phyloP scores from a whole-genome alignment of 179 eudicot genomes.

The Beta lomatogona region DNA sequence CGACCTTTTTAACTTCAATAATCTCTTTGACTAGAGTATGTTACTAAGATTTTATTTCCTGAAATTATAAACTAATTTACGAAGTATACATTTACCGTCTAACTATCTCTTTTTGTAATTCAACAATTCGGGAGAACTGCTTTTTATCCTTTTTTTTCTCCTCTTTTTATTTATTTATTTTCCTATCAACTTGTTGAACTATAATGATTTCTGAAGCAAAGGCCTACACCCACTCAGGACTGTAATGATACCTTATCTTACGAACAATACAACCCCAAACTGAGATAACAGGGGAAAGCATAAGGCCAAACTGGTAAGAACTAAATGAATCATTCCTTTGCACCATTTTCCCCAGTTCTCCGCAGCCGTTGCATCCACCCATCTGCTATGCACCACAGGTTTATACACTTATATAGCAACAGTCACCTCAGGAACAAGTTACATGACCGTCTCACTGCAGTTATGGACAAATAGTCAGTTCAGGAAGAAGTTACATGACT shows the following conservation, averaged over 20 bases:
- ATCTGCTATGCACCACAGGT: constrained; percentile 41
- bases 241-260: constrained; percentile 82
- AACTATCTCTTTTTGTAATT: constrained; percentile 32
- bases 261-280: constrained; percentile 92
- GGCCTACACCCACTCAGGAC: constrained; percentile 97
- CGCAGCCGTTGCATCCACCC: constrained; percentile 59
- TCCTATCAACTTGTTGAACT: constrained; percentile 22
- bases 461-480: constrained; percentile 20
- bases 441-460: constrained; percentile 56
- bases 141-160: constrained; percentile 1
- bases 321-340: constrained; percentile 45
- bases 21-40: constrained; percentile 29
- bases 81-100: constrained; percentile 42
- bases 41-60: constrained; percentile 26
- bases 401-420: constrained; percentile 16
- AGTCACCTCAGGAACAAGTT: constrained; percentile 28
- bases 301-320: constrained; percentile 65
- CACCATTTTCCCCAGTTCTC: constrained; percentile 50
- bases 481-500: constrained; percentile 49
- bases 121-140: constrained; percentile 25
- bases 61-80: constrained; percentile 33
- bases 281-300: constrained; percentile 77
- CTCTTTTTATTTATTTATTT: constrained; percentile 1
- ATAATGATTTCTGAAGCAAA: constrained; percentile 12
- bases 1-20: constrained; percentile 24